These are phyloP conservation scores for Paspalum notatum DNA, from an alignment of 176 grass and related monocot species.

Conservation along the genomic window DNA sequence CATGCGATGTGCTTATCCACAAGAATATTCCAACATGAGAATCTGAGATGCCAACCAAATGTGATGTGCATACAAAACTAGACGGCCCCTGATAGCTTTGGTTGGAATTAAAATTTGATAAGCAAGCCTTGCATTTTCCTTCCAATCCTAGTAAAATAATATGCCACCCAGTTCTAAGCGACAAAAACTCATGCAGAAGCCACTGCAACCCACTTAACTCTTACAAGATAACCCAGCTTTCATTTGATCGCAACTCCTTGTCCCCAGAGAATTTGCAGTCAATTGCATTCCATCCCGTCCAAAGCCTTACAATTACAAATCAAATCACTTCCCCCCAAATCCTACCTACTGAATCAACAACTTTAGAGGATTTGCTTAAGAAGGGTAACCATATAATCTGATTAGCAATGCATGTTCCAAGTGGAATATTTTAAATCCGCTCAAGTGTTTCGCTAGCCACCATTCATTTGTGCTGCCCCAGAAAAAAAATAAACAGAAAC, in stretches of 20 bases:
- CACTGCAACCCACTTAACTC: neutral
- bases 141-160: conserved; percentile 35
- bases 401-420: neutral
- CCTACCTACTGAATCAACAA: neutral
- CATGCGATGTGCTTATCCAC: conserved; percentile 42
- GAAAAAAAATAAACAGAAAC: conserved; percentile 18
- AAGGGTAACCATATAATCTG: neutral
- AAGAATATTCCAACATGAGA: conserved; percentile 60
- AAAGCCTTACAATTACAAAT: neutral
- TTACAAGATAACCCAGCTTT: neutral
- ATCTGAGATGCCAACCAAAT: conserved; percentile 38
- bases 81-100: neutral
- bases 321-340: neutral
- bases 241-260: neutral
- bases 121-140: neutral
- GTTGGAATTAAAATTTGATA: conserved; percentile 2
- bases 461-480: neutral
- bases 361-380: neutral
- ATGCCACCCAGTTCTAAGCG: conserved; percentile 1
- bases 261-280: neutral
- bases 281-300: neutral
- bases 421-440: neutral
- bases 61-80: conserved; percentile 9
- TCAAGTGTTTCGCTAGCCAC: neutral
- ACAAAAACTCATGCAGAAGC: conserved; percentile 21